Evolutionary conservation across 805 yeast genomes (phyloP).

Genomic region (Danielia oregonensis): DNA sequence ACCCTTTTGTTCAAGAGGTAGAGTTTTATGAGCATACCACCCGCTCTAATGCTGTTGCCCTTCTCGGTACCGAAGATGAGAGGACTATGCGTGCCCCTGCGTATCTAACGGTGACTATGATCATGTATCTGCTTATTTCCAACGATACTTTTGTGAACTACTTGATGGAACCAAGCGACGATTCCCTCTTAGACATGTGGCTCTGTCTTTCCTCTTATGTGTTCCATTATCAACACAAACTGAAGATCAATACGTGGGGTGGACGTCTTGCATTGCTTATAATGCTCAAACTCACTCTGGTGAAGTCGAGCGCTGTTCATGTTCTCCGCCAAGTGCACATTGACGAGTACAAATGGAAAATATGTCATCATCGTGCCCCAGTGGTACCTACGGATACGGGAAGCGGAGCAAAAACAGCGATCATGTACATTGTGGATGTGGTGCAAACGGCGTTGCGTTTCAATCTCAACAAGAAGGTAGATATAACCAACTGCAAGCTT

Average conservation of each 20-base stretch:
- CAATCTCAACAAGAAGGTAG: constrained; percentile 35
- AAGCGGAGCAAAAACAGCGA: constrained; percentile 20
- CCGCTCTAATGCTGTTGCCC: neutral
- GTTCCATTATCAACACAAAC: constrained; percentile 35
- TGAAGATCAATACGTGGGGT: constrained; percentile 19
- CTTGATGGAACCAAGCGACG: constrained; percentile 1
- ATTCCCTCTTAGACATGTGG: constrained; percentile 24
- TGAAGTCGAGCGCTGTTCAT: constrained; percentile 1
- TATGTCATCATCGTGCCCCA: constrained; percentile 39
- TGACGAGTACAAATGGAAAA: constrained; percentile 40
- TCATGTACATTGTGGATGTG: constrained; percentile 21
- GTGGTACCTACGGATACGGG: constrained; percentile 21
- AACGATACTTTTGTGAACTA: constrained; percentile 8
- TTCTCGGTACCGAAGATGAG: constrained; percentile 1
- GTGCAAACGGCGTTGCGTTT: constrained; percentile 23
- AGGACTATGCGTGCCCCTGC: constrained; percentile 4
- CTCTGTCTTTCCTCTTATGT: constrained; percentile 36
- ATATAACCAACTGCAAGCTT: constrained; percentile 27
- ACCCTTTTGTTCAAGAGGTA: constrained; percentile 2
- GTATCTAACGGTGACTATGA: constrained; percentile 9
- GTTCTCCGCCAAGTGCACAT: constrained; percentile 10
- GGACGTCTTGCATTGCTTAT: constrained; percentile 26
- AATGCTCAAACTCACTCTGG: constrained; percentile 23
- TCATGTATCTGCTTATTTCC: constrained; percentile 6
- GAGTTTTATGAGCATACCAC: constrained; percentile 1